phyloP scores from a whole-genome alignment of 805 yeast genomes.

The Hemisphaericaspora nanyangensis region DNA sequence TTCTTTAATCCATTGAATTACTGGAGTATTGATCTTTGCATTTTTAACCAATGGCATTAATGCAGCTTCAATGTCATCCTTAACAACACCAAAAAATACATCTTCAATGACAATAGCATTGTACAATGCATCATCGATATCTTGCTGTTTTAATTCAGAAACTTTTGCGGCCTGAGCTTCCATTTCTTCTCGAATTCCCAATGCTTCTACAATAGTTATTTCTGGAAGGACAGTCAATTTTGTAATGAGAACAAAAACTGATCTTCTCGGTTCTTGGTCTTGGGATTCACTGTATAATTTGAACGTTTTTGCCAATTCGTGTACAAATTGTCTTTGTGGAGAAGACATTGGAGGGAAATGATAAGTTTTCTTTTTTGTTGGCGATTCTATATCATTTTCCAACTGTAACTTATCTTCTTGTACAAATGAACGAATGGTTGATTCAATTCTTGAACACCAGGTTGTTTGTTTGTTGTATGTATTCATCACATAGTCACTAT shows the following conservation, averaged over 20 bases:
- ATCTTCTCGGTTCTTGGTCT: slow-evolving; percentile 76
- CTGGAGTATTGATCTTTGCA: slow-evolving; percentile 13
- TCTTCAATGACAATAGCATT: slow-evolving; percentile 57
- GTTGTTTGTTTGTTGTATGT: slow-evolving; percentile 51
- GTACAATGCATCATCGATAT: slow-evolving; percentile 30
- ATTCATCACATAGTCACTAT: slow-evolving; percentile 44
- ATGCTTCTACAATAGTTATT: slow-evolving; percentile 44
- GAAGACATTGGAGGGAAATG: slow-evolving; percentile 73
- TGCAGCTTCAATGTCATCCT: slow-evolving; percentile 37
- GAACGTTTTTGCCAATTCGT: slow-evolving; percentile 58
- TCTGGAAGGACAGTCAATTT: slow-evolving; percentile 37
- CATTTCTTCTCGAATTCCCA: slow-evolving; percentile 21
- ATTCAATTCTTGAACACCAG: slow-evolving; percentile 71
- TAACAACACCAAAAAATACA: slow-evolving; percentile 50
- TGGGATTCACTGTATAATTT: slow-evolving; percentile 66
- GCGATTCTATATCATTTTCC: slow-evolving; percentile 13
- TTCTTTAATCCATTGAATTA: slow-evolving; percentile 39
- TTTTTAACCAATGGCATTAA: slow-evolving; percentile 20
- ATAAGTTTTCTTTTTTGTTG: slow-evolving; percentile 37
- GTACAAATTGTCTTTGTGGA: slow-evolving; percentile 68
- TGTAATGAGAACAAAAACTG: slow-evolving; percentile 55
- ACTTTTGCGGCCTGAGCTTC: slow-evolving; percentile 16
- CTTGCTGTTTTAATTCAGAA: slow-evolving; percentile 17
- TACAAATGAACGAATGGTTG: slow-evolving; percentile 47
- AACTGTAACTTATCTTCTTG: slow-evolving; percentile 22